Conservation (phyloP, 331 rosid species). For the Prunus yedoensis region DNA sequence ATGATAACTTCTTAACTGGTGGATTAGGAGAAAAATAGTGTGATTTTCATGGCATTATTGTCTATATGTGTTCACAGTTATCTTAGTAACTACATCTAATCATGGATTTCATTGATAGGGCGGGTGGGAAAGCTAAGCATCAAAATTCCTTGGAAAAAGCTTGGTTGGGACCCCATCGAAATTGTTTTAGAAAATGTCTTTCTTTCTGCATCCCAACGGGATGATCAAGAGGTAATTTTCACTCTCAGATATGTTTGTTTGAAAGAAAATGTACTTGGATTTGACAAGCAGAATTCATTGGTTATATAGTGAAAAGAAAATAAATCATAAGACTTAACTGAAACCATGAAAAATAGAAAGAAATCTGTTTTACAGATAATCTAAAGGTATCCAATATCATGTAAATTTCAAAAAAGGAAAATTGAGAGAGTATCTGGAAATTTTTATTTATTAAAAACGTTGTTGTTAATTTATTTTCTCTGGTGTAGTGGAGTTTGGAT, state of each 20-base stretch:
- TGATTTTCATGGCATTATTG: background rate
- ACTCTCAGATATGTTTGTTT: background rate
- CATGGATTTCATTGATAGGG: conserved; percentile 45
- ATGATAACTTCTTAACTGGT: background rate
- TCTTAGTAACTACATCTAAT: background rate
- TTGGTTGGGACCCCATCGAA: conserved; percentile 88
- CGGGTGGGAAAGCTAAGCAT: conserved; percentile 93
- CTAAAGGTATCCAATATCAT: background rate
- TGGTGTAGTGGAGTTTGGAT: conserved; percentile 78
- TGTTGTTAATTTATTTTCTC: conserved; percentile 10
- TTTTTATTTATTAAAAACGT: background rate
- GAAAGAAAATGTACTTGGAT: background rate
- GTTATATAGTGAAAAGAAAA: background rate
- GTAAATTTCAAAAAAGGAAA: background rate
- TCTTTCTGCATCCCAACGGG: conserved; percentile 80
- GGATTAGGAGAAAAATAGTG: background rate
- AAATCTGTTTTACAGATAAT: background rate
- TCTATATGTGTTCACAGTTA: background rate
- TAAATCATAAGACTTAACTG: background rate
- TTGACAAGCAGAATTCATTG: background rate
- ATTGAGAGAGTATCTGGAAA: background rate
- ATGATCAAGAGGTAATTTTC: conserved; percentile 77
- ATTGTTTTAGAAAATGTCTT: conserved; percentile 78
- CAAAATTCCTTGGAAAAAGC: conserved; percentile 97
- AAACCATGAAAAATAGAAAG: background rate